Base-by-base conservation (phyloP, 2,329 filamentous ascomycete species). In the Phoma sp. region DNA sequence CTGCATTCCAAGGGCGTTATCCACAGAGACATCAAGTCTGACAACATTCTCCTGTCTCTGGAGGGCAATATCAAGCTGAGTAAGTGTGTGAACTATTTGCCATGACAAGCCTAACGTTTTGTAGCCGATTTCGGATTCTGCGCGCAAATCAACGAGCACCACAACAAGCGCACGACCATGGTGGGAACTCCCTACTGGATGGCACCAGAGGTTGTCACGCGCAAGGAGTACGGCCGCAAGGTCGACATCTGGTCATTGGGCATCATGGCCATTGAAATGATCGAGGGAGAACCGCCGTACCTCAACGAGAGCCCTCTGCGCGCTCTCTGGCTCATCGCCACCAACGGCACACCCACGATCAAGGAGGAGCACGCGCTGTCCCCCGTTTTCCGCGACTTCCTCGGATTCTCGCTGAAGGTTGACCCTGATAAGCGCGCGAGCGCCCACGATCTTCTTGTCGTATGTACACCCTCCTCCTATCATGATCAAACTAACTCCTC, bases 221-320 rank as follows among this genome's bases (percentile, higher is more conserved):
- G 93, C 34, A 98, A 98, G 76, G 95, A 98, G 77, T 99, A 99
- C 76, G 95, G 95, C 62, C 89, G 93, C 59, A 99, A 98, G 77
- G 93, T 99, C 48, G 95, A 99, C 72, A 97, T 99, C 65, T 99
- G 95, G 95, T 96, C 91, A 54, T 81, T 99, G 37, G 95, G 95
- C 54, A 99, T 99, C 78, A 98, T 99, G 95, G 92, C 95, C 7
- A 98, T 99, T 69, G 95, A 99, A 77, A 99, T 99, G 95, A 96
- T 99, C 62, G 95, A 98, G 78, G 95, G 93, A 73, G 95, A 98
- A 75, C 95, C 95, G 11, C 95, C 95, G 20, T 99, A 98, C 73
- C 82, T 99, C 54, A 98, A 93, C 32, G 95, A 99, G 75, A 96
- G 92, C 30, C 95, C 95, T 5, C 83, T 99, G 20, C 87, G 93